Conservation (phyloP, 495 filamentous ascomycete genomes). For the Penicillium psychrofluorescens region DNA sequence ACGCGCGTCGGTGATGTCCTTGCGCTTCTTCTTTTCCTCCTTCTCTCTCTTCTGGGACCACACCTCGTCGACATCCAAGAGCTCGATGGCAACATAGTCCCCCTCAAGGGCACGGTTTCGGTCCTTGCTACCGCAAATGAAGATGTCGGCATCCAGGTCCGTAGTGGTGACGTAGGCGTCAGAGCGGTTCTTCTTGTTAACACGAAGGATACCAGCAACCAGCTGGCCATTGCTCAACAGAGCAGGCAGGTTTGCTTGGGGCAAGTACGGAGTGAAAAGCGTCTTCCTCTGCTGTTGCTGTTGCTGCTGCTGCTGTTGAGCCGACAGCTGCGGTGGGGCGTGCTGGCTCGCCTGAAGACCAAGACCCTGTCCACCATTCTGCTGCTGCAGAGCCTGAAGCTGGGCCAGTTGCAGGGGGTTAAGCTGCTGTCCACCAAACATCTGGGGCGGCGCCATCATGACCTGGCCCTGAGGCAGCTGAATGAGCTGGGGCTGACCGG, state of each 20-base stretch:
- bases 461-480: conserved; percentile 80
- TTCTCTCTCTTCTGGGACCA: conserved; percentile 99
- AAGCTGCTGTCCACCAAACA: conserved; percentile 79
- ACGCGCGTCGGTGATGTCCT: conserved; percentile 91
- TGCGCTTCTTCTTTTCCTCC: conserved; percentile 99
- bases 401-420: conserved; percentile 86
- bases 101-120: conserved; percentile 93
- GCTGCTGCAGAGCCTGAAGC: conserved; percentile 83
- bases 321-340: conserved; percentile 52
- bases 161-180: conserved; percentile 94
- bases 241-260: conserved; percentile 88
- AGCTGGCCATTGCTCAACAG: conserved; percentile 87
- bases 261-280: conserved; percentile 94
- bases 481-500: conserved; percentile 82
- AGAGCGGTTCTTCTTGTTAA: conserved; percentile 99
- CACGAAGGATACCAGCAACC: conserved; percentile 90
- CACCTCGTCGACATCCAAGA: conserved; percentile 96
- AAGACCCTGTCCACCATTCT: conserved; percentile 64
- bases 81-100: conserved; percentile 89
- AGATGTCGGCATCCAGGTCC: conserved; percentile 96
- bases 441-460: conserved; percentile 59
- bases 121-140: conserved; percentile 98
- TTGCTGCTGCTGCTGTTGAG: conserved; percentile 55
- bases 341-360: conserved; percentile 70
- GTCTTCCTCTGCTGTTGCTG: conserved; percentile 96